Conservation (phyloP, 805 yeast genomes). For the Lipomyces sp. region DNA sequence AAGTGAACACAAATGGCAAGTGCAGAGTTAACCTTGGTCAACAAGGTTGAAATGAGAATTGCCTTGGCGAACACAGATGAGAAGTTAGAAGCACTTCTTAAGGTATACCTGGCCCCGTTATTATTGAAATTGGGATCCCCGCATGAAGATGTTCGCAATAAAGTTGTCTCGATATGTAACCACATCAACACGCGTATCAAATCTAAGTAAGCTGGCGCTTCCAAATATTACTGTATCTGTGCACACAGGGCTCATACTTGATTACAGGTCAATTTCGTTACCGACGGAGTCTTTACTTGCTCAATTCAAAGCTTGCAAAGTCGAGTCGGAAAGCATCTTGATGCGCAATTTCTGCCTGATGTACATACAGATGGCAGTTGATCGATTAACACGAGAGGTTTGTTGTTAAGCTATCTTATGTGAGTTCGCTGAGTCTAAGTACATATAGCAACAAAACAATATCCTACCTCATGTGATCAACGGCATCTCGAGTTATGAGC, state of each 20-base stretch:
- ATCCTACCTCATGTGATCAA: constrained; percentile 56
- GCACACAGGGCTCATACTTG: not conserved
- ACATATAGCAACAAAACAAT: constrained; percentile 39
- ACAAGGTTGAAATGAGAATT: constrained; percentile 71
- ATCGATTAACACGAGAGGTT: constrained; percentile 52
- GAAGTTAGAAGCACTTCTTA: constrained; percentile 65
- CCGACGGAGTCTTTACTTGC: constrained; percentile 67
- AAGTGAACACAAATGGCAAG: constrained; percentile 38
- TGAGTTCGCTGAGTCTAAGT: not conserved
- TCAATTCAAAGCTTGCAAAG: constrained; percentile 65
- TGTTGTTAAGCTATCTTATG: not conserved
- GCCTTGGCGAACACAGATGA: constrained; percentile 73
- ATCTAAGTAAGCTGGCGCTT: constrained; percentile 44
- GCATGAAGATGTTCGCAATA: constrained; percentile 65
- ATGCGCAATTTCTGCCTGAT: constrained; percentile 48
- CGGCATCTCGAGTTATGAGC: constrained; percentile 52
- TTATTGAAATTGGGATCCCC: constrained; percentile 78
- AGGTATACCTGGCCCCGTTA: constrained; percentile 73
- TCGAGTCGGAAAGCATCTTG: constrained; percentile 35
- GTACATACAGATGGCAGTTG: constrained; percentile 70
- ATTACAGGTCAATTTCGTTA: constrained; percentile 50
- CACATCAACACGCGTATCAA: constrained; percentile 69
- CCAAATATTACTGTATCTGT: not conserved
- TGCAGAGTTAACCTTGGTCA: constrained; percentile 64
- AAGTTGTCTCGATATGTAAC: constrained; percentile 68